Evolutionary conservation across 1,284 basidiomycete species (phyloP), one percentile per base, ranked within the genome.

Genomic region (Ustilago bromivora): DNA sequence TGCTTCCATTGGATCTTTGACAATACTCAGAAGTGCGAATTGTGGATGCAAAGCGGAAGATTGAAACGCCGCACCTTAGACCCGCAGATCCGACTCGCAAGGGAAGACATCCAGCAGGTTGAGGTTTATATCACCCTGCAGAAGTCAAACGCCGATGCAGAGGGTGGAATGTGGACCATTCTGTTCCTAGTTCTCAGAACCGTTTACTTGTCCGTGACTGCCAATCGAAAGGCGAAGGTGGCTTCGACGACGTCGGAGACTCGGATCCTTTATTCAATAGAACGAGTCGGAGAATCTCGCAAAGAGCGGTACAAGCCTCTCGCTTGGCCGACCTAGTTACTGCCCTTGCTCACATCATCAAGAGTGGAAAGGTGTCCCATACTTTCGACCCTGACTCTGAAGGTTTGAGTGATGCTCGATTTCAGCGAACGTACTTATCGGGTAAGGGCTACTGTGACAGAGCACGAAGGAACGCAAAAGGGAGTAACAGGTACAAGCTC

Each of bases 141-240:
- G 49, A 51, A 32, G 31, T 51, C 49, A 51, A 51, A 51, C 49
- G 31, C 31, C 49, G 49, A 51, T 51, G 49, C 23, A 15, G 49
- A 51, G 28, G n/a, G 12, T 31, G 49, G 49, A 51, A 51, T 51
- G 49, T 32, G 31, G 17, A 47, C 46, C 10, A 47, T 10, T 17
- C 23, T 13, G 28, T 51, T 51, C 28, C 49, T 51, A 13, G 28
- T 31, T 51, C 28, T n/a, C 13, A 28, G 23, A 19, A 19, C 46
- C 23, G n/a, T 15, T 15, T 41, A 15, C 40, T 19, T n/a, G 52
- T 11, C 15, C 1, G 35, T n/a, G 41, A 23, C 23, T 36, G 32
- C 28, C 52, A 15, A 54, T 12, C 32, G 9, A 28, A 19, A 31
- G 17, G 32, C 13, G 5, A 32, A 32, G 4, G 32, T n/a, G 13